These are phyloP conservation scores for Boletus smithii DNA, from an alignment of 1,284 basidiomycete species.

Conservation along the genomic window DNA sequence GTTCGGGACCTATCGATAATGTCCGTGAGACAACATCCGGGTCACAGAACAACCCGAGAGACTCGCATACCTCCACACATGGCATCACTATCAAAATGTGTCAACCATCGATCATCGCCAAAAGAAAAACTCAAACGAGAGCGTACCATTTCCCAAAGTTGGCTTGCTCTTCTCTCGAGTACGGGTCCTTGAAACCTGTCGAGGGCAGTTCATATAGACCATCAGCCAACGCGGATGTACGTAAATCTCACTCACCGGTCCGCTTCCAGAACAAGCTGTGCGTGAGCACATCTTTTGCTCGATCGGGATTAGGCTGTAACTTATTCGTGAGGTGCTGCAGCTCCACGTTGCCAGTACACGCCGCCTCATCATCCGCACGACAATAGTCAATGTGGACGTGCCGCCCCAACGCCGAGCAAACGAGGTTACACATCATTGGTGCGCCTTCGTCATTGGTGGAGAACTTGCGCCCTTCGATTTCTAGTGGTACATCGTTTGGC, in stretches of 20 bases:
- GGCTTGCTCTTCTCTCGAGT: slow-evolving; percentile 50
- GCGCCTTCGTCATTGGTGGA: slow-evolving; percentile 57
- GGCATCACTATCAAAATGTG: slow-evolving; percentile 40
- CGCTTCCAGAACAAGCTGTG: slow-evolving; percentile 58
- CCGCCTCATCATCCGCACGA: slow-evolving; percentile 35
- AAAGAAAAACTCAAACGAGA: background rate
- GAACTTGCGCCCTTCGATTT: slow-evolving; percentile 55
- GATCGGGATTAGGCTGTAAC: slow-evolving; percentile 44
- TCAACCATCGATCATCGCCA: background rate
- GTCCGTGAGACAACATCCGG: background rate
- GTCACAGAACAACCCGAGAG: background rate
- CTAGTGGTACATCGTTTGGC: slow-evolving; percentile 42
- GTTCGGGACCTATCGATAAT: slow-evolving; percentile 40
- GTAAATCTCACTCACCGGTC: slow-evolving; percentile 36
- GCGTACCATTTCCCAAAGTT: slow-evolving; percentile 54
- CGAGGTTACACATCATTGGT: slow-evolving; percentile 60
- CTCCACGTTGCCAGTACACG: slow-evolving; percentile 42
- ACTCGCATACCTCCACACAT: slow-evolving; percentile 40
- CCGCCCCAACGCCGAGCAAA: slow-evolving; percentile 52
- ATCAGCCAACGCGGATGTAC: background rate
- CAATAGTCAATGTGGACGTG: slow-evolving; percentile 61
- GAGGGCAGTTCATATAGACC: background rate
- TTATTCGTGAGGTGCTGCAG: slow-evolving; percentile 44
- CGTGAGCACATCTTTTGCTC: slow-evolving; percentile 51
- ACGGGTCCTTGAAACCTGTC: slow-evolving; percentile 47